Base-by-base conservation (phyloP, 139 green algal species). In the Coelastrella sp. region DNA sequence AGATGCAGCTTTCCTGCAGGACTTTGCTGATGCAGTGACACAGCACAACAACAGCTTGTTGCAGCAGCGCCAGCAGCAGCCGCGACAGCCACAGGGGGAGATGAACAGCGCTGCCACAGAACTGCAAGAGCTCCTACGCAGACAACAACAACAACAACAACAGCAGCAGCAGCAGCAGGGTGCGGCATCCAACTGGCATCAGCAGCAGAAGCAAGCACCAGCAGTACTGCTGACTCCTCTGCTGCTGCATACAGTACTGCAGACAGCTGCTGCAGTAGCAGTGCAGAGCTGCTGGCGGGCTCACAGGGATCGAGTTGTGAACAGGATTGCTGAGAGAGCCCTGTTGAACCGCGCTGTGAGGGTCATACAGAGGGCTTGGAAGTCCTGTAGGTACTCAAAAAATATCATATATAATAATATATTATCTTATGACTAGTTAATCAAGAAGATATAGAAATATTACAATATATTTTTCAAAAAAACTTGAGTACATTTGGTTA, bases 351-450 rank as follows among this genome's bases (percentile, higher is more conserved):
- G 82, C 49, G 82, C 65, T 35, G 82, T 56, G n/a, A 63, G 82
- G 82, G 27, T 87, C 1, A 68, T 87, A 24, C 82, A 87, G 7
- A 78, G 82, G 8, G 82, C 82, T 65, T 87, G 82, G 82, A 78
- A 27, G 20, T 8, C 82, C 68, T 87, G 82, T 87, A 25, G 78
- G 82, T 85, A 57, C 57, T 17, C 58, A 14, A 24, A 9, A 49
- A 14, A 35, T 72, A 49, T 4, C 56, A 22, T 63, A 7, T 25
- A 65, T 7, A 1, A 24, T 20, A 56, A n/a, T 60, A 9, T 14
- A 3, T 8, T 60, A 14, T 84, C 49, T 25, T 84, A 22, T 8
- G 15, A 70, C 24, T 35, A 58, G 56, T 8, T 6, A 8, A 6
- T 8, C 5, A 22, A 82, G 8, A 25, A 82, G 35, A 8, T n/a